A percentile compares a stretch with the other conserved stretches of the same genome.
These are phyloP conservation scores for Berkeleyomyces rouxiae DNA, from an alignment of 2,329 filamentous ascomycete species.

Conservation along the genomic window DNA sequence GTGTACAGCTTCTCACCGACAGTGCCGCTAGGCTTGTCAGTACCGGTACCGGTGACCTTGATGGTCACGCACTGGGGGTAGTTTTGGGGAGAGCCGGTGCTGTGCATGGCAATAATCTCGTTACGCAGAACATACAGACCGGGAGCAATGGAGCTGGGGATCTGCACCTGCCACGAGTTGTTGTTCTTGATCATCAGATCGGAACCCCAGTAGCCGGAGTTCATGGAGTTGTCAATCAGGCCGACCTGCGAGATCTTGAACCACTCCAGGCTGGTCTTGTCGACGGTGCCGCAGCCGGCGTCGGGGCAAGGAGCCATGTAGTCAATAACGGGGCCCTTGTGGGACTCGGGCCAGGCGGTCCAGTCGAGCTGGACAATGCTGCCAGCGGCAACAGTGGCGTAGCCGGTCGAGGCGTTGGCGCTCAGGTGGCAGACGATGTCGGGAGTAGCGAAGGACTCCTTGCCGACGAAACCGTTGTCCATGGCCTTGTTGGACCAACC, in stretches of 20 bases:
- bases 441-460: constrained; percentile 22
- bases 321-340: constrained; percentile 44
- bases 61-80: constrained; percentile 38
- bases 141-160: constrained; percentile 29
- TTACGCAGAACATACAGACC: constrained; percentile 39
- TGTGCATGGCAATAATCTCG: constrained; percentile 40
- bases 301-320: constrained; percentile 39
- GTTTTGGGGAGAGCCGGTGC: constrained; percentile 29
- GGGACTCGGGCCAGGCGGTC: constrained; percentile 47
- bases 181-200: constrained; percentile 33
- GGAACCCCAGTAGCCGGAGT: constrained; percentile 36
- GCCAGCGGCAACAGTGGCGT: constrained; percentile 38
- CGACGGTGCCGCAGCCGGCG: constrained; percentile 34
- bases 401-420: constrained; percentile 24
- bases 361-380: constrained; percentile 41
- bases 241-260: constrained; percentile 44
- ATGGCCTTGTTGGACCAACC: constrained; percentile 23
- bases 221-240: constrained; percentile 26
- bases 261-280: constrained; percentile 35
- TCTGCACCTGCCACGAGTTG: constrained; percentile 29
- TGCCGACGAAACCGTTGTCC: constrained; percentile 30
- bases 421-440: constrained; percentile 33
- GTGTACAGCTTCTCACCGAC: constrained; percentile 24
- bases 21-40: constrained; percentile 17
- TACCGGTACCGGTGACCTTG: constrained; percentile 27